A percentile compares a stretch with the other conserved stretches of the same genome.
Conservation (phyloP, 768 basidiomycete species). For the Termitomyces sp. region DNA sequence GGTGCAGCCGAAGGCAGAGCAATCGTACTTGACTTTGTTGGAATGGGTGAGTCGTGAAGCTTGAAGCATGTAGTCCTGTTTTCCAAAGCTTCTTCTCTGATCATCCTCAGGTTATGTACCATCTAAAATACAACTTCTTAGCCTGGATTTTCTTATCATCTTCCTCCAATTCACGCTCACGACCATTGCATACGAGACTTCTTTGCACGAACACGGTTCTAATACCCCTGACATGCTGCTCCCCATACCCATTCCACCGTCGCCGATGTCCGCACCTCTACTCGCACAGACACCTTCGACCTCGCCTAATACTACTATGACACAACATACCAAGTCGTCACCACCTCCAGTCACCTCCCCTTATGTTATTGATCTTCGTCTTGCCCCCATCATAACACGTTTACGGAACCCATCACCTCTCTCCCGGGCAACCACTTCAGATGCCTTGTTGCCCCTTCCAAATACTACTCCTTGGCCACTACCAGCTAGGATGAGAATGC, state of each 20-base stretch:
- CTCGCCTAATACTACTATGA: conserved; percentile 17
- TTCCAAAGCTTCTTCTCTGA: neutral
- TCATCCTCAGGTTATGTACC: conserved; percentile 45
- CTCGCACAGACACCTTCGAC: conserved; percentile 19
- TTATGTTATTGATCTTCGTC: conserved; percentile 61
- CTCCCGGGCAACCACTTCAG: conserved; percentile 20
- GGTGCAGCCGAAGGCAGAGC: conserved; percentile 53
- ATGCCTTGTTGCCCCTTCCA: conserved; percentile 48
- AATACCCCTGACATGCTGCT: conserved; percentile 35
- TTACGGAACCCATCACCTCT: conserved; percentile 50
- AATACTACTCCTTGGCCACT: conserved; percentile 54
- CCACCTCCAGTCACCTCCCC: conserved; percentile 25
- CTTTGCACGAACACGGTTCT: conserved; percentile 33
- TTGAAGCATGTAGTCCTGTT: neutral
- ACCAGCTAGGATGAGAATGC: conserved; percentile 42
- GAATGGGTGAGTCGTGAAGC: conserved; percentile 50
- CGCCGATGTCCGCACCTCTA: conserved; percentile 17
- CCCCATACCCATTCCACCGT: conserved; percentile 23
- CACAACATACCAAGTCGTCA: conserved; percentile 19
- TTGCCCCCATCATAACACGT: conserved; percentile 48
- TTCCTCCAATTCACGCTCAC: conserved; percentile 61
- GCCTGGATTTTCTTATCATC: conserved; percentile 65
- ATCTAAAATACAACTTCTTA: conserved; percentile 60
- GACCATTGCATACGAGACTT: conserved; percentile 64
- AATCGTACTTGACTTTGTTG: conserved; percentile 74